Evolutionary conservation across 306 rosid species (phyloP).

Genomic region (Sesbania bispinosa): DNA sequence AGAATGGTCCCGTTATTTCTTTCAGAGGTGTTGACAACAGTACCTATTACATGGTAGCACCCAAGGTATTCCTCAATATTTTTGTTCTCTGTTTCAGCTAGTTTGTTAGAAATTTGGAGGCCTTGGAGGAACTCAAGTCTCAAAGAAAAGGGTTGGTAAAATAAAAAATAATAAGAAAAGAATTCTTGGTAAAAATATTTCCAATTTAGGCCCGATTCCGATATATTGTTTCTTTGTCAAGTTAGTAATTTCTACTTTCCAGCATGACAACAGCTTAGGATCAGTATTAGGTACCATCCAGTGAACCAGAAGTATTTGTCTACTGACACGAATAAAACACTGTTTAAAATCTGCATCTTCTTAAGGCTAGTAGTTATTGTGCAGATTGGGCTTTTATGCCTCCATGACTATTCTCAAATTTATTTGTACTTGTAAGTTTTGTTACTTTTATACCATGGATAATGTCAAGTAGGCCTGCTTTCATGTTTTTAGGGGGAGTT

Average conservation of each 20-base stretch:
- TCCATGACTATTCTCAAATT: conserved; percentile 11
- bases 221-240: not conserved
- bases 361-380: conserved; percentile 4
- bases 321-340: not conserved
- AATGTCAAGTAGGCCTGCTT: conserved; percentile 19
- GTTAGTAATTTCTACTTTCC: not conserved
- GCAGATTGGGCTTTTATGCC: not conserved
- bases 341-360: not conserved
- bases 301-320: not conserved
- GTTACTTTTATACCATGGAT: not conserved
- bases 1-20: conserved; percentile 83
- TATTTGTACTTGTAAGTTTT: not conserved
- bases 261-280: not conserved
- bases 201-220: not conserved
- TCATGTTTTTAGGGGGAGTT: conserved; percentile 71
- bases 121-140: not conserved
- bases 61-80: conserved; percentile 58
- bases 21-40: conserved; percentile 92
- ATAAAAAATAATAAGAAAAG: not conserved
- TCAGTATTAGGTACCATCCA: conserved; percentile 1
- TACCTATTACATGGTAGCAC: conserved; percentile 88
- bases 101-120: conserved; percentile 11
- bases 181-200: not conserved
- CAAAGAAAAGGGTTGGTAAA: not conserved
- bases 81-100: conserved; percentile 16